These are phyloP conservation scores for Pyrus bretschneideri DNA, from an alignment of 306 rosid genomes.

Conservation along the genomic window DNA sequence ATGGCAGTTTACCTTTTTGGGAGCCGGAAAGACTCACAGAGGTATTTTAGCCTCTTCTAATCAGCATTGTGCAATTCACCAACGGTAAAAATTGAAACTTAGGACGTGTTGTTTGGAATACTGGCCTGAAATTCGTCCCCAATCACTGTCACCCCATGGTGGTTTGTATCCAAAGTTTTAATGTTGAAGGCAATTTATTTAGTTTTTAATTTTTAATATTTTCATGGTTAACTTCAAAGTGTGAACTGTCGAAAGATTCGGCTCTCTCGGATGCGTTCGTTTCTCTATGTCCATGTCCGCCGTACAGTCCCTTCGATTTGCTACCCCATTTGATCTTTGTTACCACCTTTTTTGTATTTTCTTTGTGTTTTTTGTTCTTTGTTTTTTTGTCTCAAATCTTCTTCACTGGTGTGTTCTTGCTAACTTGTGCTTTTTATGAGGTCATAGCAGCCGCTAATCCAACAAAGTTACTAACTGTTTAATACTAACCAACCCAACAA, in stretches of 20 bases:
- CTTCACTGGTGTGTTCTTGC: not conserved
- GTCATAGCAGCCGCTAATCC: not conserved
- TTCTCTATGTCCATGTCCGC: not conserved
- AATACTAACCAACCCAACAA: not conserved
- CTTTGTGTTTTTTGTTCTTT: not conserved
- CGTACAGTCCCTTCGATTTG: not conserved
- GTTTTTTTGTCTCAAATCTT: not conserved
- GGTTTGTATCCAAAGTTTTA: too few relatives aligned
- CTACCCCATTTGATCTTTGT: not conserved
- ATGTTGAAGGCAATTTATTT: not conserved
- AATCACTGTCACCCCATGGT: too few relatives aligned
- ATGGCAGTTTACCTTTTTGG: fast-evolving
- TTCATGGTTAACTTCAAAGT: not conserved
- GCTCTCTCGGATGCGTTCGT: not conserved
- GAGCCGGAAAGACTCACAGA: fast-evolving
- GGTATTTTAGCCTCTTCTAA: fast-evolving
- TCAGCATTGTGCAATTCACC: fast-evolving
- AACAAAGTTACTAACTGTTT: not conserved
- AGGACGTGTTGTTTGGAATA: fast-evolving
- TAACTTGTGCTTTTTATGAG: not conserved
- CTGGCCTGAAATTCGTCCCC: fast-evolving
- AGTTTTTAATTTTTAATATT: not conserved
- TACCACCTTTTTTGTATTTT: not conserved
- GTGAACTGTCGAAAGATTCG: constrained; percentile 3
- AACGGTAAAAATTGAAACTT: fast-evolving